Percentiles rank a stretch among this genome's conserved stretches.
These are phyloP conservation scores for Pezicula neosporulosa DNA, from an alignment of 2,329 filamentous ascomycete species.

Conservation along the genomic window DNA sequence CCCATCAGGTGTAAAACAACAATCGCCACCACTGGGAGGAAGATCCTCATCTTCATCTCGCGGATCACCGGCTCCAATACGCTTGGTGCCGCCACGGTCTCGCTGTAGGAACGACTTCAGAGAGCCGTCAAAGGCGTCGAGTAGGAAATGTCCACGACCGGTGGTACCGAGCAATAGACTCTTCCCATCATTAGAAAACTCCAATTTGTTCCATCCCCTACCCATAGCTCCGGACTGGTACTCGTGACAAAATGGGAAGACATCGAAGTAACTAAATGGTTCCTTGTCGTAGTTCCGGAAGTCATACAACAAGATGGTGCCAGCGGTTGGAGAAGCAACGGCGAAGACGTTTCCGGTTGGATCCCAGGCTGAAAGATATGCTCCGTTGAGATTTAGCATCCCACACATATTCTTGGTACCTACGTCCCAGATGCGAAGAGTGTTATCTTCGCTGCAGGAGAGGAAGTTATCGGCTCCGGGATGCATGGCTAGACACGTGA, in stretches of 20 bases:
- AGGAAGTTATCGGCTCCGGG: constrained; percentile 89
- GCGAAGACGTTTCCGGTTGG: constrained; percentile 91
- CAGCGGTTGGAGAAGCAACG: constrained; percentile 76
- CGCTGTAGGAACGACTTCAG: constrained; percentile 70
- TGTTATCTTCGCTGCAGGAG: constrained; percentile 87
- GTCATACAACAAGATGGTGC: constrained; percentile 85
- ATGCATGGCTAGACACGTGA: constrained; percentile 80
- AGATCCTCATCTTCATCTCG: constrained; percentile 22
- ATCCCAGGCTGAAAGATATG: constrained; percentile 85
- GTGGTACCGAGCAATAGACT: constrained; percentile 80
- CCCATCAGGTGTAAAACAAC: constrained; percentile 86
- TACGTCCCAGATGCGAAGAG: constrained; percentile 81
- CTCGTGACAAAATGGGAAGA: constrained; percentile 55
- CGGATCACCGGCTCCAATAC: constrained; percentile 51
- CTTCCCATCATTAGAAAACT: constrained; percentile 96
- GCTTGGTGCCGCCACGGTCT: constrained; percentile 49
- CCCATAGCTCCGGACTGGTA: constrained; percentile 41
- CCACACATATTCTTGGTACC: constrained; percentile 76
- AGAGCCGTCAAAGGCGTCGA: constrained; percentile 88
- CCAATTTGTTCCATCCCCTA: constrained; percentile 82
- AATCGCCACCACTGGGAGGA: constrained; percentile 67
- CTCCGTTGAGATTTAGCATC: constrained; percentile 73
- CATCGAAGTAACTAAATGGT: constrained; percentile 83
- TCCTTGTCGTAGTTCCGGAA: constrained; percentile 89
- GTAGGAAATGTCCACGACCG: constrained; percentile 79